Evolutionary conservation across 208 protist genomes (phyloP).

Genomic region (Leishmania major): DNA sequence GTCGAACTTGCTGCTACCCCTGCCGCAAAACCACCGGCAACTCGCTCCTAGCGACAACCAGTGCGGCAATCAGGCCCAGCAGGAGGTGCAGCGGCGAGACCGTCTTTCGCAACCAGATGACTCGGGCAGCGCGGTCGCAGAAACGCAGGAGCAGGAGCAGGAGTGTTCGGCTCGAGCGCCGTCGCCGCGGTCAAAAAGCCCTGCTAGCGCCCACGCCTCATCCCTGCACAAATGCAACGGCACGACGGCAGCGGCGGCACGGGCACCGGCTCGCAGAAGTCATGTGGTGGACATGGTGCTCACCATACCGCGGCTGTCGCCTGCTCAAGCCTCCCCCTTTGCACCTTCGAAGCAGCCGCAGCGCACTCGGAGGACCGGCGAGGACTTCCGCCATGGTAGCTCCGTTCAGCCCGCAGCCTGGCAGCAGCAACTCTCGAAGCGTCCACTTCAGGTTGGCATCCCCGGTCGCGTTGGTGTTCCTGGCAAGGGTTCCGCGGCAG

Average conservation of each 20-base stretch:
- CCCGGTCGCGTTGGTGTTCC: conserved; percentile 5
- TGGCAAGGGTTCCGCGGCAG: not conserved
- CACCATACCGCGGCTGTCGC: conserved; percentile 4
- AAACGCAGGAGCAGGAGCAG: not conserved
- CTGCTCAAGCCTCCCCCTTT: not conserved
- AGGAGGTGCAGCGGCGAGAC: not conserved
- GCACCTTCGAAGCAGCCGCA: not conserved
- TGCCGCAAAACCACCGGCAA: not conserved
- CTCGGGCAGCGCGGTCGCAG: not conserved
- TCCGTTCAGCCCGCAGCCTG: not conserved
- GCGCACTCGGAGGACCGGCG: not conserved
- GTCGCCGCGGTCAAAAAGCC: conserved; percentile 18
- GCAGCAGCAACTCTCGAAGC: not conserved
- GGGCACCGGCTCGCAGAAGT: not conserved
- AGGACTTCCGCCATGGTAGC: not conserved
- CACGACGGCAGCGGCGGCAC: not conserved
- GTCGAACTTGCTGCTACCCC: not conserved
- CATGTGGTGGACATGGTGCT: not conserved
- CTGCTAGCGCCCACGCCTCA: not conserved
- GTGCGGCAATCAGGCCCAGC: not conserved
- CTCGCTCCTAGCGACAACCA: not conserved
- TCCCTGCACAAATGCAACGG: not conserved
- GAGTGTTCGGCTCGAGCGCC: not conserved
- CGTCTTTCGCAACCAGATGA: not conserved
- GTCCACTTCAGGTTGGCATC: not conserved